These are phyloP conservation scores for Clonostachys byssicola DNA, from an alignment of 2,329 filamentous ascomycete genomes.

Conservation along the genomic window DNA sequence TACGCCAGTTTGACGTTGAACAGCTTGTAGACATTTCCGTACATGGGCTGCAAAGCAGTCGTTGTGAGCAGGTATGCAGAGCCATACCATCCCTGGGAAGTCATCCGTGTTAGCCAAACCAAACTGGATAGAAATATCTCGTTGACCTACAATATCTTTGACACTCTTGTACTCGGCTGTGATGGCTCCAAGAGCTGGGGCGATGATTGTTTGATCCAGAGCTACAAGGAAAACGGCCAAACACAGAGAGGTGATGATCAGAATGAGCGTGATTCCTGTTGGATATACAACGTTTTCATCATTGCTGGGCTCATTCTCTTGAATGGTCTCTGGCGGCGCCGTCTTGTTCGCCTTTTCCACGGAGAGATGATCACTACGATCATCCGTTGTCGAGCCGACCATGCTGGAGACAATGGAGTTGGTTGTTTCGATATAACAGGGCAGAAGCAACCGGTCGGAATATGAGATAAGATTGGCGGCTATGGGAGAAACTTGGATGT, in stretches of 20 bases:
- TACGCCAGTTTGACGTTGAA: slow-evolving; percentile 44
- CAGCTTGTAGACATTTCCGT: slow-evolving; percentile 43
- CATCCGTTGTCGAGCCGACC: too few relatives aligned
- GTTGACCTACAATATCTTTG: slow-evolving; percentile 15
- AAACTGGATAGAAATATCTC: too few relatives aligned
- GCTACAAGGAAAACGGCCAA: slow-evolving; percentile 32
- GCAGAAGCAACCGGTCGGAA: too few relatives aligned
- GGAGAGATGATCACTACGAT: too few relatives aligned
- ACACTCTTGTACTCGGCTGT: slow-evolving; percentile 3
- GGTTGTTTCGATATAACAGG: too few relatives aligned
- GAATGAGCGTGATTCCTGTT: slow-evolving; percentile 19
- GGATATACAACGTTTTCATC: slow-evolving; percentile 24
- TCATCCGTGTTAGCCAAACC: too few relatives aligned
- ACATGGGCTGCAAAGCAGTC: slow-evolving; percentile 43
- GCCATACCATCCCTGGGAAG: slow-evolving; percentile 37
- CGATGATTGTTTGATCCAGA: slow-evolving; percentile 13
- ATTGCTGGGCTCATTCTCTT: too few relatives aligned
- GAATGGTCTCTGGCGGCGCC: too few relatives aligned
- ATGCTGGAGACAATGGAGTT: too few relatives aligned
- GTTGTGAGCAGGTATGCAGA: slow-evolving; percentile 43
- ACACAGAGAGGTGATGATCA: slow-evolving; percentile 2
- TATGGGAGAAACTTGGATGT: too few relatives aligned
- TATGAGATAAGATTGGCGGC: too few relatives aligned
- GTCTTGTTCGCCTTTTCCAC: too few relatives aligned
- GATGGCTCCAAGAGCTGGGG: slow-evolving; percentile 17